Percentiles rank a stretch among this genome's conserved stretches.
Conservation (phyloP, 139 green algal species). For the Chlorella ohadii region DNA sequence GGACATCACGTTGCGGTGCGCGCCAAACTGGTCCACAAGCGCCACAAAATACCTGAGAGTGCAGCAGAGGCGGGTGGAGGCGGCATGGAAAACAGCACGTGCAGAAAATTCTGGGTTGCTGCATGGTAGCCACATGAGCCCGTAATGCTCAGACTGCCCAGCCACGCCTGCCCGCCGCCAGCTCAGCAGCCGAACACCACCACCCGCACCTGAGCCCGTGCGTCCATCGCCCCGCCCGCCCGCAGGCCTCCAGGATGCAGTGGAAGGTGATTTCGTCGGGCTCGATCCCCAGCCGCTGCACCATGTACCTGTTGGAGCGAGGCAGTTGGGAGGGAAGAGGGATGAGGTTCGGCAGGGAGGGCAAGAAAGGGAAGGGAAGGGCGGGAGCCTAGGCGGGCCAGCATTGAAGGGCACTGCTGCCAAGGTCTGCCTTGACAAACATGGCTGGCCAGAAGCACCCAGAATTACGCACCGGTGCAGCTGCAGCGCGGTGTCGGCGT, state of each 20-base stretch:
- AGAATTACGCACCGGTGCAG: constrained; percentile 4
- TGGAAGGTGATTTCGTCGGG: constrained; percentile 39
- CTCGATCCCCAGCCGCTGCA: not conserved
- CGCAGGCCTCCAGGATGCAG: constrained; percentile 31
- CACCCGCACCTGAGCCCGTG: constrained; percentile 16
- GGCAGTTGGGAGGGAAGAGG: not conserved
- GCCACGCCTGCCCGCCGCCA: too few species aligned
- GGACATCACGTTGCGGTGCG: constrained; percentile 9
- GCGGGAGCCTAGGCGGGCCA: too few species aligned
- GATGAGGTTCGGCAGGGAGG: too few species aligned
- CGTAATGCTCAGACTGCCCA: too few species aligned
- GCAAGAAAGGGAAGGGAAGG: too few species aligned
- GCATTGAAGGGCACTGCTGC: too few species aligned
- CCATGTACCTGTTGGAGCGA: not conserved
- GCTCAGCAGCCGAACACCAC: too few species aligned
- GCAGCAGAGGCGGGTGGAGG: not conserved
- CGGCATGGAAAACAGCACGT: not conserved
- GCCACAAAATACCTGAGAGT: constrained; percentile 2
- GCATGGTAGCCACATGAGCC: too few species aligned
- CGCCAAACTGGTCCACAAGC: not conserved
- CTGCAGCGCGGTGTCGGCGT: constrained; percentile 21
- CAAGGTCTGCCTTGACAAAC: too few species aligned
- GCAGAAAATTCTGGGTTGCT: too few species aligned
- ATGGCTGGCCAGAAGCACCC: too few species aligned
- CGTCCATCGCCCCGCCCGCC: constrained; percentile 6